Percentiles rank a stretch among this genome's conserved stretches.
These are phyloP conservation scores for Acanthochlamys bracteata DNA, from an alignment of 106 monocot genomes.

Conservation along the genomic window DNA sequence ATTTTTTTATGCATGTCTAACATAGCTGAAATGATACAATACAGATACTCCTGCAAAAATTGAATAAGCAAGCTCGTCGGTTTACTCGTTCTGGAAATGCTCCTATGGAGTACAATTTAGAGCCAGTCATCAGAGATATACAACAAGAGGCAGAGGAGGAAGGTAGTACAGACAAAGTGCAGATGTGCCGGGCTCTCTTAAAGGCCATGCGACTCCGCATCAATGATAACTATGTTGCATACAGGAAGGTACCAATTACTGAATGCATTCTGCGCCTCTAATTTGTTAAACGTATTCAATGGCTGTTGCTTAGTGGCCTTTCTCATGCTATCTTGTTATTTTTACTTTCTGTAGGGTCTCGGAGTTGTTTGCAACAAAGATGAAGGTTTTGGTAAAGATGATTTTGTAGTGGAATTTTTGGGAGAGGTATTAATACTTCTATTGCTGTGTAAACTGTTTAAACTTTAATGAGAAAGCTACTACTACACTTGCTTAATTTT, in stretches of 20 bases:
- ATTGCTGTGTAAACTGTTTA: not conserved
- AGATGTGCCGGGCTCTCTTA: slow-evolving; percentile 60
- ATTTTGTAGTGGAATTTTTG: slow-evolving; percentile 97
- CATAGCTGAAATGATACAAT: slow-evolving; percentile 9
- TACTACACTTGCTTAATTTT: not conserved
- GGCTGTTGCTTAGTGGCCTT: not conserved
- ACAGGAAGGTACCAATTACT: slow-evolving; percentile 59
- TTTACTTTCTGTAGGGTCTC: slow-evolving; percentile 52
- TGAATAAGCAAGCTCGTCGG: slow-evolving; percentile 79
- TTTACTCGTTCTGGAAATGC: slow-evolving; percentile 90
- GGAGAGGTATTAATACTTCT: slow-evolving; percentile 61
- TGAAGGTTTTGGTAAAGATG: slow-evolving; percentile 72
- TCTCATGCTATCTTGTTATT: slow-evolving; percentile 8
- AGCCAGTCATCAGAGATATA: slow-evolving; percentile 76
- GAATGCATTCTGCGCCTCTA: not conserved
- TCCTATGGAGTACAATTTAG: slow-evolving; percentile 79
- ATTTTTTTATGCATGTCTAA: not conserved
- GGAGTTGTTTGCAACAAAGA: slow-evolving; percentile 98
- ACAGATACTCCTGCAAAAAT: slow-evolving; percentile 61
- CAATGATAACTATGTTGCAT: slow-evolving; percentile 96
- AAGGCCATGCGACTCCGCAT: slow-evolving; percentile 76
- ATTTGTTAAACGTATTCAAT: not conserved
- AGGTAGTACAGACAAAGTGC: slow-evolving; percentile 36
- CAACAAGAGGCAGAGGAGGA: slow-evolving; percentile 58
- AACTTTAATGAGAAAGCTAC: not conserved